Evolutionary conservation across 2,329 filamentous ascomycete species (phyloP).

Genomic region (Cercospora nicotianae): DNA sequence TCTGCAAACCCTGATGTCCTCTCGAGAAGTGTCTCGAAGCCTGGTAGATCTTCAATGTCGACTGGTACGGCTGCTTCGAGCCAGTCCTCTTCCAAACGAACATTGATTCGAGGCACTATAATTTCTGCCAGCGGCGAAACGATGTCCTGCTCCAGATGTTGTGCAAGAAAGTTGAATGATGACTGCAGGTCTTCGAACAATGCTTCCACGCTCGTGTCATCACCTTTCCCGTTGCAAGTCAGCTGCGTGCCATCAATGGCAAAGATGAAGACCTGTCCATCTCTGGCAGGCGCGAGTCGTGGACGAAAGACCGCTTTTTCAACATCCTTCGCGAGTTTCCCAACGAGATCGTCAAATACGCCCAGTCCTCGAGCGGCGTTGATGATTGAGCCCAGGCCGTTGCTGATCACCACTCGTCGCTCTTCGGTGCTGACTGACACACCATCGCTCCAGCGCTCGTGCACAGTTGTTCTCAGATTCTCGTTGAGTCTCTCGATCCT

Average conservation of each 20-base stretch:
- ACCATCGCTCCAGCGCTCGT: slow-evolving; percentile 72
- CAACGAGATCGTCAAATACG: slow-evolving; percentile 31
- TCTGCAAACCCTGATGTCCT: slow-evolving; percentile 64
- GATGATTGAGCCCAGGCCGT: slow-evolving; percentile 32
- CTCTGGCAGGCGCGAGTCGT: slow-evolving; percentile 27
- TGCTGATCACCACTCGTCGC: slow-evolving; percentile 58
- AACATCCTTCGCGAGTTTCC: slow-evolving; percentile 34
- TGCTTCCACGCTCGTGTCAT: slow-evolving; percentile 20
- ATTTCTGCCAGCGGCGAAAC: slow-evolving; percentile 61
- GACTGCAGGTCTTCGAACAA: slow-evolving; percentile 48
- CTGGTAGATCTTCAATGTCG: slow-evolving; percentile 67
- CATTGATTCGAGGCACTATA: slow-evolving; percentile 69
- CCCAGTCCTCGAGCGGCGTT: slow-evolving; percentile 27
- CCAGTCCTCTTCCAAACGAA: slow-evolving; percentile 70
- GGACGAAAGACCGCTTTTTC: slow-evolving; percentile 35
- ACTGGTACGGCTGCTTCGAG: slow-evolving; percentile 74
- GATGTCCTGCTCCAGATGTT: slow-evolving; percentile 52
- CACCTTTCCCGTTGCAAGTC: slow-evolving; percentile 24
- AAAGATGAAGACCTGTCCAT: slow-evolving; percentile 24
- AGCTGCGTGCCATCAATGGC: slow-evolving; percentile 31
- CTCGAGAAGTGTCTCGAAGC: slow-evolving; percentile 70
- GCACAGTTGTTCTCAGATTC: slow-evolving; percentile 65
- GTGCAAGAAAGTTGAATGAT: slow-evolving; percentile 54
- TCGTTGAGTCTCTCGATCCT: slow-evolving; percentile 66
- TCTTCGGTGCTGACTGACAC: slow-evolving; percentile 61